A percentile compares a stretch with the other conserved stretches of the same genome.
Conservation (phyloP, 2,329 filamentous ascomycete genomes). For the Dothistroma pini region DNA sequence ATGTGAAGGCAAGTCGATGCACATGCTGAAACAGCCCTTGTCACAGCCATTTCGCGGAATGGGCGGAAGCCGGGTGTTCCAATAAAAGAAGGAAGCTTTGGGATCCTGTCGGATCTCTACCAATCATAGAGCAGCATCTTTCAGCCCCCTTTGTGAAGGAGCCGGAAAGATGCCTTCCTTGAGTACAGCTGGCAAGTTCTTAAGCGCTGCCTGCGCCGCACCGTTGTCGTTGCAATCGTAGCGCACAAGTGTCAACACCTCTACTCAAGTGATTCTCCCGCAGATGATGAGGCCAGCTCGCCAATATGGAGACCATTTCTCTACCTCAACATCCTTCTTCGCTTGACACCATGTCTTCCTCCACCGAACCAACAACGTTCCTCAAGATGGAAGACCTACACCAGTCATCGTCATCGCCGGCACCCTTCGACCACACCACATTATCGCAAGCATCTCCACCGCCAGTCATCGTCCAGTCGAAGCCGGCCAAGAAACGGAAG, state of each 20-base stretch:
- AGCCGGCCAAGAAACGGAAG: conserved; percentile 57
- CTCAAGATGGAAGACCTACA: conserved; percentile 29
- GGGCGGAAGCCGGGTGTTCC: not conserved
- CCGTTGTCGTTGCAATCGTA: not conserved
- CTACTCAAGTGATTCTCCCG: not conserved
- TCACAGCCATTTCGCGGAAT: not conserved
- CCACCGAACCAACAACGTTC: conserved; percentile 9
- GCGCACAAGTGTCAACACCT: not conserved
- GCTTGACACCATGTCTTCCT: conserved; percentile 13
- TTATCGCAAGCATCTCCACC: conserved; percentile 22
- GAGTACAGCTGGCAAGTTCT: not conserved
- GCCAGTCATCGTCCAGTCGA: conserved; percentile 32
- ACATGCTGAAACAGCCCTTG: not conserved
- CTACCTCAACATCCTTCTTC: not conserved
- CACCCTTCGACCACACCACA: conserved; percentile 14
- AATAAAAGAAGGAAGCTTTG: not conserved
- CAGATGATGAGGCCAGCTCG: not conserved
- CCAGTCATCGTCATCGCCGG: conserved; percentile 19
- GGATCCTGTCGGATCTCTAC: not conserved
- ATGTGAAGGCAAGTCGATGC: not conserved
- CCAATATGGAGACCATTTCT: not conserved
- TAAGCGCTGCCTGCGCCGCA: not conserved
- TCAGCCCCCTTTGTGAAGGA: not conserved
- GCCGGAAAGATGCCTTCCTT: not conserved
- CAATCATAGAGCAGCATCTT: not conserved